phyloP scores from a whole-genome alignment of 139 green algal species.

The Chloropicon primus region DNA sequence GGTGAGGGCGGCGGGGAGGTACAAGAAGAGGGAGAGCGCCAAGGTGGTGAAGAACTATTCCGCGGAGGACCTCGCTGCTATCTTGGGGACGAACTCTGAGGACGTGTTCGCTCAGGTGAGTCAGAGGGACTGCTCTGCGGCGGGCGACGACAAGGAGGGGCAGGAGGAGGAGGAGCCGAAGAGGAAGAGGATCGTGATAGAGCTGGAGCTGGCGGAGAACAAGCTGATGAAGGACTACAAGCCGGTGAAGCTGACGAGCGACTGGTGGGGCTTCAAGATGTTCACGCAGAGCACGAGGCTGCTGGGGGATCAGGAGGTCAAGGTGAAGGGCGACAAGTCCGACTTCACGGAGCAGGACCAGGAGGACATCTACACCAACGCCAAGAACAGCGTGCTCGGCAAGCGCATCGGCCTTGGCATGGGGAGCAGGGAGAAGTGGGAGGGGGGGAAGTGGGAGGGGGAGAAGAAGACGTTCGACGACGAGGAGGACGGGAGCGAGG shows the following conservation, averaged over 20 bases:
- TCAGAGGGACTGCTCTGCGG: too few relatives aligned
- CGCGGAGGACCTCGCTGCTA: neutral
- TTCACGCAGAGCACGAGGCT: neutral
- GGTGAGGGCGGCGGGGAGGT: neutral
- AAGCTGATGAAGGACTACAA: neutral
- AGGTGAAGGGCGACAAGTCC: neutral
- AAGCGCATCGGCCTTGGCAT: neutral
- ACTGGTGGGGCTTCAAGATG: neutral
- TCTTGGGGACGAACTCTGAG: neutral
- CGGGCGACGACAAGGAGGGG: neutral
- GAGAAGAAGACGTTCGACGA: neutral
- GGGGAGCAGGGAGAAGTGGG: neutral
- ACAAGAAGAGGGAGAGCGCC: neutral
- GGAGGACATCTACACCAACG: neutral
- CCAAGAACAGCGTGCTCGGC: neutral
- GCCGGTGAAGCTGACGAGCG: neutral
- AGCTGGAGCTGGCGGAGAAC: neutral
- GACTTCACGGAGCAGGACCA: neutral
- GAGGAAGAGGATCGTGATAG: neutral
- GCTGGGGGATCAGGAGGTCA: neutral
- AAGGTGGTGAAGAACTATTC: neutral
- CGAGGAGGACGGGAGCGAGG: neutral
- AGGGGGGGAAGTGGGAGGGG: neutral
- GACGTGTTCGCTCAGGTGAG: neutral
- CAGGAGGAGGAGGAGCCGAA: neutral